Evolutionary conservation across 768 basidiomycete genomes (phyloP).

Genomic region (Lactarius hatsudake): DNA sequence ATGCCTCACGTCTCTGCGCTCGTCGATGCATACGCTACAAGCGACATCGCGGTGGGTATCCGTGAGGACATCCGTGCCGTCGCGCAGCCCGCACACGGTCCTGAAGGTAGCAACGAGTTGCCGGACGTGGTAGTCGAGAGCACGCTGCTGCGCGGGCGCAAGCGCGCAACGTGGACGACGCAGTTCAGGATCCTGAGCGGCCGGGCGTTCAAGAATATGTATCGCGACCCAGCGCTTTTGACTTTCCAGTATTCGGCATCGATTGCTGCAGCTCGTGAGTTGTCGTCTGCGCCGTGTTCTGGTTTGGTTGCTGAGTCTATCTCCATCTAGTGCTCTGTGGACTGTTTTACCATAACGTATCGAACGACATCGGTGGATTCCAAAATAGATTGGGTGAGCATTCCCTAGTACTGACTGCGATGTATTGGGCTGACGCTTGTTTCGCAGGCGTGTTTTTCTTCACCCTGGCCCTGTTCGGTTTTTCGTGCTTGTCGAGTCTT

Average conservation of each 20-base stretch:
- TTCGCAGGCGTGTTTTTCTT: conserved; percentile 89
- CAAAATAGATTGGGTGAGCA: conserved; percentile 84
- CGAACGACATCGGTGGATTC: conserved; percentile 95
- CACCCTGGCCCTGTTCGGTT: conserved; percentile 92
- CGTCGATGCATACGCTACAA: conserved; percentile 68
- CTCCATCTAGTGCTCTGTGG: conserved; percentile 72
- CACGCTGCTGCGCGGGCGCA: conserved; percentile 61
- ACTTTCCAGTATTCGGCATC: conserved; percentile 87
- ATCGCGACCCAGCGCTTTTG: conserved; percentile 90
- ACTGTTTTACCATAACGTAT: conserved; percentile 87
- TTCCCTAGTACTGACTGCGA: neutral
- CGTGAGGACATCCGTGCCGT: conserved; percentile 57
- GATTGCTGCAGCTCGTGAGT: conserved; percentile 78
- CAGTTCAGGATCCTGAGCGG: conserved; percentile 96
- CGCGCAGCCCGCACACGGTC: conserved; percentile 32
- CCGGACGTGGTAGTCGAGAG: conserved; percentile 72
- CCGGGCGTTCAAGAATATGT: conserved; percentile 96
- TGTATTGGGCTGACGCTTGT: neutral
- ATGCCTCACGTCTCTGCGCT: conserved; percentile 64
- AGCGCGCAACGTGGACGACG: conserved; percentile 81
- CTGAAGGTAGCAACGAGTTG: conserved; percentile 42
- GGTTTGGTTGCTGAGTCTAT: conserved; percentile 11
- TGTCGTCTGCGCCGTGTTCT: conserved; percentile 9
- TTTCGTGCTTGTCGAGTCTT: conserved; percentile 92
- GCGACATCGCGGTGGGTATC: conserved; percentile 62